These are phyloP conservation scores for Colletotrichum trifolii DNA, from an alignment of 2,329 filamentous ascomycete species.

Conservation along the genomic window DNA sequence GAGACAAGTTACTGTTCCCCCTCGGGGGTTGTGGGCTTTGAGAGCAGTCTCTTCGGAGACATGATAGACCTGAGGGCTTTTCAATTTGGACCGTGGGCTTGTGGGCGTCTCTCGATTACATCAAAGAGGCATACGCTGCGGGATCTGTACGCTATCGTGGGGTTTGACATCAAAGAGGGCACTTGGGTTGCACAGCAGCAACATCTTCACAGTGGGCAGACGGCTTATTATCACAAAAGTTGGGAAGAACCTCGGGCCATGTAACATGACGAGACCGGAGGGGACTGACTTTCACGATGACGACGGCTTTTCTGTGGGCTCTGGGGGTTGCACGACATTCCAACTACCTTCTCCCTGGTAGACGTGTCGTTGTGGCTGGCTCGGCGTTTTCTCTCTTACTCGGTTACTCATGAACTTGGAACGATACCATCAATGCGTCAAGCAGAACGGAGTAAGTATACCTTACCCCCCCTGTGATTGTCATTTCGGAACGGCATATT, in stretches of 20 bases:
- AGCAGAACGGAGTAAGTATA: slow-evolving; percentile 39
- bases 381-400: slow-evolving; percentile 34
- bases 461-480: slow-evolving; percentile 24
- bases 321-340: slow-evolving; percentile 32
- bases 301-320: slow-evolving; percentile 45
- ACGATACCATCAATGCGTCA: slow-evolving; percentile 35
- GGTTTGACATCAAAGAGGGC: slow-evolving; percentile 43
- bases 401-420: slow-evolving; percentile 31
- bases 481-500: slow-evolving; percentile 28
- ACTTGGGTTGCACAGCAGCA: slow-evolving; percentile 38
- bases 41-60: slow-evolving; percentile 58
- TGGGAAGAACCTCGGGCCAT: slow-evolving; percentile 47
- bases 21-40: slow-evolving; percentile 62
- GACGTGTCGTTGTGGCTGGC: slow-evolving; percentile 27
- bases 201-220: slow-evolving; percentile 40
- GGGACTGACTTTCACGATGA: slow-evolving; percentile 46
- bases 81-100: slow-evolving; percentile 47
- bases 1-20: slow-evolving; percentile 50
- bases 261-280: slow-evolving; percentile 40
- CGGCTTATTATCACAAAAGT: slow-evolving; percentile 40
- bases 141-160: slow-evolving; percentile 38
- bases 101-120: slow-evolving; percentile 39
- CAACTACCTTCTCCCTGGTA: slow-evolving; percentile 1
- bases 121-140: slow-evolving; percentile 17
- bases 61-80: slow-evolving; percentile 68